Base-by-base conservation (phyloP, 2,329 filamentous ascomycete genomes). In the Cordyceps fumosorosea region DNA sequence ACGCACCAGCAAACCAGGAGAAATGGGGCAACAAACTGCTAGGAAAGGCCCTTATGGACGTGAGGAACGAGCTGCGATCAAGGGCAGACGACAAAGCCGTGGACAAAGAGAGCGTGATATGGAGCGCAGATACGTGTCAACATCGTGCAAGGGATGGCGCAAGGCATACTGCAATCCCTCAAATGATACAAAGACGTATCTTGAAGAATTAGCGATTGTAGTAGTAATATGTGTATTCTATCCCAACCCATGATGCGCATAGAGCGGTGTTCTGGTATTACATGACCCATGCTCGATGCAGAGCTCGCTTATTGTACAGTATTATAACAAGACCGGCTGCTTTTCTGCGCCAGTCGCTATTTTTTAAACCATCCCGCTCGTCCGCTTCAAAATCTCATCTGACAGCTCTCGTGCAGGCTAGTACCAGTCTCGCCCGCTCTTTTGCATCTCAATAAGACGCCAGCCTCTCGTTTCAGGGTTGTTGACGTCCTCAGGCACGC, bases 391-490 rank as follows among this genome's bases (percentile, higher is more conserved):
- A 16, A 20, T 29, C 14, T n/a, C 44, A 26, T 12, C 11, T 6
- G 16, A 24, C 8, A 3, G 18, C 16, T 37, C n/a, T 22, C 14
- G 32, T 22, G 3, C 22, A 40, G 42, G 24, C 77, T 77, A 86
- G 68, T 84, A 83, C 76, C 83, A 98, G 78, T 99, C 95, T 71
- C 95, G 86, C 62, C 90, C 93, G 75, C 91, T 96, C 87, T 99
- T 99, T 77, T 99, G 95, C 81, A 99, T 86, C 80, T 99, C 95
- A 72, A 99, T 98, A 75, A 99, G 80, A 71, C 93, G 88, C 95
- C 95, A 99, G 37, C 95, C 95, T 72, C 93, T 85, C 12, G 95
- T 99, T 79, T 99, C 95, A 2, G 92, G 90, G 75, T 99, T 98
- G 80, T 88, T 93, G 68, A 98, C 93, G 69, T 99, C 95, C 73